A percentile compares a stretch with the other conserved stretches of the same genome.
phyloP scores from a whole-genome alignment of 148 eudicot species.

The Camellia granthamiana region DNA sequence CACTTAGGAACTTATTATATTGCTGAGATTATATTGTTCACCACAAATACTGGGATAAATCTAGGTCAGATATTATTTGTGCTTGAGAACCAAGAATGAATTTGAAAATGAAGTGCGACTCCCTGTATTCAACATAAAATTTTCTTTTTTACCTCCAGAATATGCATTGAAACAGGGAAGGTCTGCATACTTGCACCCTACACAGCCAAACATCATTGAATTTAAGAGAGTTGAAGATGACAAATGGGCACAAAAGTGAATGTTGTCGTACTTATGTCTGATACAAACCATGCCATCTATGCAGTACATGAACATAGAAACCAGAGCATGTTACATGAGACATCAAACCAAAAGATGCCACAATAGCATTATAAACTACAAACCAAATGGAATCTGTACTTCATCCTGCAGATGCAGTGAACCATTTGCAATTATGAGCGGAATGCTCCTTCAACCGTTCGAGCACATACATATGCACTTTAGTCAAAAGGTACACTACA shows the following conservation, averaged over 20 bases:
- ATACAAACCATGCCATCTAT: not conserved
- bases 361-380: not conserved
- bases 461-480: no score
- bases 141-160: not conserved
- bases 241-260: not conserved
- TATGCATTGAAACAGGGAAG: not conserved
- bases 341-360: slow-evolving; percentile 3
- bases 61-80: not conserved
- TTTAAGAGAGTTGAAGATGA: not conserved
- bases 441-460: no score
- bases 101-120: not conserved
- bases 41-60: not conserved
- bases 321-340: not conserved
- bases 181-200: not conserved
- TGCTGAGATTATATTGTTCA: not conserved
- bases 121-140: not conserved
- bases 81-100: not conserved
- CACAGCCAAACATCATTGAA: not conserved
- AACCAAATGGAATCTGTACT: no score
- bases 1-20: not conserved
- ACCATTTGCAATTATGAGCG: no score
- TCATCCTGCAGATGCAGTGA: no score
- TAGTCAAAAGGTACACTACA: no score
- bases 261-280: not conserved
- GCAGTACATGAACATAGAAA: not conserved